Conservation (phyloP, 768 basidiomycete species). For the Lactarius evosmus region DNA sequence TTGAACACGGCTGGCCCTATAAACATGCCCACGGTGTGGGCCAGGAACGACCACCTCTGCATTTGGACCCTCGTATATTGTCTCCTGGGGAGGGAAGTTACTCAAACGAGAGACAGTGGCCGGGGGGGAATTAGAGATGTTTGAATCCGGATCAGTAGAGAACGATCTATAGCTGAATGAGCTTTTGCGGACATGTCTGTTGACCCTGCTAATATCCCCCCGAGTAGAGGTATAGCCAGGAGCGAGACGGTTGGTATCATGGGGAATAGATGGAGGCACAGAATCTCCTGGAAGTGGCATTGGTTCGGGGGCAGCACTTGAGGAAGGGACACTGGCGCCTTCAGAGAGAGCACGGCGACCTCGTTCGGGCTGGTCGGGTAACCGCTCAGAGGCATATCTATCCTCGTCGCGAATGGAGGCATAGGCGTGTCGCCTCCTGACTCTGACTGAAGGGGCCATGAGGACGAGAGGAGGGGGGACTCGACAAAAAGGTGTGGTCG, state of each 20-base stretch:
- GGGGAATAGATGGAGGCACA: background rate
- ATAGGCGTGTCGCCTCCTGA: constrained; percentile 20
- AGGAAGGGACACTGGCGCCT: background rate
- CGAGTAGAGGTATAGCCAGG: background rate
- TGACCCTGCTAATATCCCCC: constrained; percentile 15
- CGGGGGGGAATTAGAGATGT: constrained; percentile 3
- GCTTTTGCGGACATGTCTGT: constrained; percentile 9
- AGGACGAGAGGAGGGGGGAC: background rate
- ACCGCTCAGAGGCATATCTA: constrained; percentile 1
- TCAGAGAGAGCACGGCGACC: constrained; percentile 13
- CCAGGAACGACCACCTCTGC: constrained; percentile 36
- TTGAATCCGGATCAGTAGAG: constrained; percentile 12
- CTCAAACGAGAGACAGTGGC: constrained; percentile 3
- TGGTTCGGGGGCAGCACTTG: background rate
- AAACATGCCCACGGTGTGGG: constrained; percentile 29
- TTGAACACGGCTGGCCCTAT: constrained; percentile 42
- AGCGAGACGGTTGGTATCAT: background rate
- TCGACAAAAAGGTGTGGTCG: background rate
- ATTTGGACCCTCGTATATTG: constrained; percentile 10
- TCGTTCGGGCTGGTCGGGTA: background rate
- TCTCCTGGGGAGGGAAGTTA: background rate
- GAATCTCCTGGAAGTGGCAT: background rate
- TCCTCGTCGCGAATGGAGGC: constrained; percentile 20
- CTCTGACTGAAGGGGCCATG: constrained; percentile 23
- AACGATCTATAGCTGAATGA: constrained; percentile 19